Base-by-base conservation (phyloP, 441 rosid genomes). In the Theobroma grandiflorum region DNA sequence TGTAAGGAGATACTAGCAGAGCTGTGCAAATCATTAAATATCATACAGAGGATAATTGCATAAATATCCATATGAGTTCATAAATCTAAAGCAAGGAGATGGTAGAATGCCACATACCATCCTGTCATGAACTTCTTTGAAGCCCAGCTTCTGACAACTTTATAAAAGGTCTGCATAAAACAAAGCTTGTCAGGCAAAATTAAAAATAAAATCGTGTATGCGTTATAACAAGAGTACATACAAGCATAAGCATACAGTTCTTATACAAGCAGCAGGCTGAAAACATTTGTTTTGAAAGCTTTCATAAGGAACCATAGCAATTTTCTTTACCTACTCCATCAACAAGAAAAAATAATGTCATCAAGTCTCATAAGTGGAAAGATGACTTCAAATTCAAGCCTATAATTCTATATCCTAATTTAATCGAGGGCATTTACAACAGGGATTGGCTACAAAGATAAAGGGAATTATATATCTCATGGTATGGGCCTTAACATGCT, bases 41-140 rank as follows among this genome's bases (percentile, higher is more conserved):
- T 55, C 70, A 31, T 10, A 62, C 6, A 61, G 15, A 62, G 22
- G 7, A 62, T 43, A 33, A 9, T 49, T 62, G 18, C 15, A 61
- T 2, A 6, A 55, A 57, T 14, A 62, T 75, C 61, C 49, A 35
- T 31, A 47, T 35, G 8, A 14, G 35, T 16, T 12, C 12, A 63
- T 31, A 10, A 45, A 33, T 50, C 43, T 49, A 45, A 67, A 50
- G 20, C 14, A 76, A 69, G 64, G 52, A 81, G 50, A 72, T 8
- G 70, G 33, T 81, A 57, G 76, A 81, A 22, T 61, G 68, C 11
- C 5, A 4, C 88, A 5, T 85, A 95, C 99, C 98, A 95, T 90
- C 99, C 99, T 42, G 98, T 95, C 97, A 97, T 92, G 88, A 97
- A 95, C 90, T 97, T 97, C 81, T 97, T 97, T 3, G 98, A 95